Base-by-base conservation (phyloP, 495 filamentous ascomycete species). In the Podospora anserina region DNA sequence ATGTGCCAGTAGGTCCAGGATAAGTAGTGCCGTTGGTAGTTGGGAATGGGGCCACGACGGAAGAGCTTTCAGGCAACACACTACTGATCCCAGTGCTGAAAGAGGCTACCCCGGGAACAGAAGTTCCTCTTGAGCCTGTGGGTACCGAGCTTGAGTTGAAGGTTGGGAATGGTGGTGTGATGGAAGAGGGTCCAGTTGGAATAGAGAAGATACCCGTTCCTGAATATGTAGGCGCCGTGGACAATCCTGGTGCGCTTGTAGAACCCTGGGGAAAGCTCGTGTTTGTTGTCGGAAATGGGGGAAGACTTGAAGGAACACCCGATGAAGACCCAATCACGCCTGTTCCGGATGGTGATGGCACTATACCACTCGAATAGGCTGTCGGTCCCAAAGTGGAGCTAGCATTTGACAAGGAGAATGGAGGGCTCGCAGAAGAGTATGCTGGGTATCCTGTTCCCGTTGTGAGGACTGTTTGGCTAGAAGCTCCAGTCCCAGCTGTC, bases 281-380 rank as follows among this genome's bases (percentile, higher is more conserved):
- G 32, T 74, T 74, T 4, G 67, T 56, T n/a, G 59, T 18, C 4
- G 71, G 71, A 18, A 70, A 72, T 15, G 71, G 71, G 27, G 68
- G 61, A 27, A 58, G 23, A 23, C 13, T 59, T 26, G 64, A 28
- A 19, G 67, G 34, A 7, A 4, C 18, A 4, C 56, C 26, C 7
- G 55, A 27, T 18, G 57, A 9, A 11, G 54, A 13, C 2, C 44
- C 63, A 20, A 19, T 18, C 11, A 16, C 6, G 0, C 32, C 67
- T 32, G 67, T 68, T 55, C 54, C 66, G 2, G 66, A 67, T 9
- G 66, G 63, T 0, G 59, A 61, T 16, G n/a, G 30, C 16, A 30
- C 23, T 18, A 61, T 30, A 15, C 27, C 30, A 3, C 59, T 61
- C 23, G 59, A 61, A 18, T 18, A 26, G 59, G n/a, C 23, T 18